Base-by-base conservation (phyloP, 345 rosid species). In the Eucalyptus shirleyi region DNA sequence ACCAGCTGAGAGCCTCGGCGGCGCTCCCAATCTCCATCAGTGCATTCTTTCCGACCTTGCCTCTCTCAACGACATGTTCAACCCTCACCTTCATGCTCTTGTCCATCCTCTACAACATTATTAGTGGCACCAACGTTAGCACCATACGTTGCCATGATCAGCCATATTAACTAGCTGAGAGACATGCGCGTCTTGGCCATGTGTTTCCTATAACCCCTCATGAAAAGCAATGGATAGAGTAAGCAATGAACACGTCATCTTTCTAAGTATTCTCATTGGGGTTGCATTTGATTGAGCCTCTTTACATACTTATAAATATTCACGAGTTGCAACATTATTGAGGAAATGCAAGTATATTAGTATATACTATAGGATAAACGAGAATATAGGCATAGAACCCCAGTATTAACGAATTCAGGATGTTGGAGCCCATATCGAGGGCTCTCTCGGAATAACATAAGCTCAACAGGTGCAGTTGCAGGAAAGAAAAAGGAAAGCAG, bases 21-120 rank as follows among this genome's bases (percentile, higher is more conserved):
- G 14, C 90, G 92, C 56, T 90, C 90, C n/a, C 86, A 42, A 24
- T 88, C 91, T 5, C 67, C 87, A n/a, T 23, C 88, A 42, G 91
- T 87, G 85, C 89, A 89, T 28, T 94, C 91, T 7, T 91, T 90
- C 14, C 45, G 13, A 95, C 93, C 87, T 90, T 91, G 1, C 96
- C 98, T 42, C 37, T 90, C 14, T 92, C 92, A 4, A 95, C 85
- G 10, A 90, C 94, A 34, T 91, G 89, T 80, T 94, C 95, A 14
- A 95, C 90, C 86, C 90, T 94, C 44, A 56, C 40, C 92, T 94
- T 95, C 97, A 95, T 93, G 30, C 88, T 90, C 81, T 95, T 93
- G 88, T 97, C 95, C 94, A 93, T 91, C 60, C 44, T 88, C 98
- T 96, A 89, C 59, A 24, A 17, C 82, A 72, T 69, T 59, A 62